Evolutionary conservation across 768 basidiomycete species (phyloP).

Genomic region (Postia placenta): DNA sequence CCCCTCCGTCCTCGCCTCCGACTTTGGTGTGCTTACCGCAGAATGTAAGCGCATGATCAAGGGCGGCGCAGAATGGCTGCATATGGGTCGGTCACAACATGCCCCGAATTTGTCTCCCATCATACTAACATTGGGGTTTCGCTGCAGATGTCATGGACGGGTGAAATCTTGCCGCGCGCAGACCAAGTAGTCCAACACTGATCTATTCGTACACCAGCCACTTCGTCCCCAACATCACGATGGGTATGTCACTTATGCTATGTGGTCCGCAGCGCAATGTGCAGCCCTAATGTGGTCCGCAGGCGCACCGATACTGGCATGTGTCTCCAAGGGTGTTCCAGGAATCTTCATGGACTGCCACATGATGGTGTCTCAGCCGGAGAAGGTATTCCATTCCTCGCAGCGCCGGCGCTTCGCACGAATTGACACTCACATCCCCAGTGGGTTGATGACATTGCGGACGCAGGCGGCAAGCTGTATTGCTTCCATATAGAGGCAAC

Average conservation of each 20-base stretch:
- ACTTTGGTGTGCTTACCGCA: constrained; percentile 90
- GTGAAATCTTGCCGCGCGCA: constrained; percentile 34
- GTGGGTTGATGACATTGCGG: constrained; percentile 97
- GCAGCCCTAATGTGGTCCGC: constrained; percentile 8
- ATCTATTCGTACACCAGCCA: constrained; percentile 48
- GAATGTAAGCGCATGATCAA: constrained; percentile 98
- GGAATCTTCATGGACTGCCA: constrained; percentile 99
- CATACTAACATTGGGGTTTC: background rate
- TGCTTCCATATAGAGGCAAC: constrained; percentile 97
- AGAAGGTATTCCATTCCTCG: constrained; percentile 57
- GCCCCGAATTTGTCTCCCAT: background rate
- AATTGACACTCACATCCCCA: no score
- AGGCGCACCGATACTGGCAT: constrained; percentile 87
- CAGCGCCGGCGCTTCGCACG: background rate
- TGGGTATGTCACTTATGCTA: constrained; percentile 66
- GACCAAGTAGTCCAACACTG: background rate
- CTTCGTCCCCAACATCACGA: constrained; percentile 98
- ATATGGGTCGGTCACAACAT: constrained; percentile 70
- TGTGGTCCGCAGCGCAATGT: constrained; percentile 5
- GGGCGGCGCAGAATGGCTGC: constrained; percentile 94
- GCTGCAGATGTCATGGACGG: constrained; percentile 93
- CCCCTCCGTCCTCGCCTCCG: constrained; percentile 94
- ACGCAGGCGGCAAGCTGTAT: constrained; percentile 91
- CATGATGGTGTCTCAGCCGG: constrained; percentile 98
- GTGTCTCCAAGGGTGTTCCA: constrained; percentile 80